Evolutionary conservation across 202 grass and related monocot species (phyloP).

Genomic region (Cymbopogon flexuosus): DNA sequence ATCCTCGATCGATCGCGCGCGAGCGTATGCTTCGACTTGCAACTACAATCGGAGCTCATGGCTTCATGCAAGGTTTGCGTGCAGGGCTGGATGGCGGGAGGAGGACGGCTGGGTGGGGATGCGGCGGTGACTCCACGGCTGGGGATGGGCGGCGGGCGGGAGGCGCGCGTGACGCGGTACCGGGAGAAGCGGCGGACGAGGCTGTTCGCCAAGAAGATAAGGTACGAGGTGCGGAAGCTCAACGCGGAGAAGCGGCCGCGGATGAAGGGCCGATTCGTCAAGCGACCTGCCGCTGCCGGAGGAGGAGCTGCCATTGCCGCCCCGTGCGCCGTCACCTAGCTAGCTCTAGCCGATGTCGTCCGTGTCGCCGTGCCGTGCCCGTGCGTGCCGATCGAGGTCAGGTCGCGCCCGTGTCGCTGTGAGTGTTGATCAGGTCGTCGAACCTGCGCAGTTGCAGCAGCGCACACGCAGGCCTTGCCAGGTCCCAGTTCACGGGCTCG

Average conservation of each 20-base stretch:
- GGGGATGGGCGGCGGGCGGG: conserved; percentile 42
- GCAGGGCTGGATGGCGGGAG: conserved; percentile 53
- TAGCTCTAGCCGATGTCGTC: not conserved
- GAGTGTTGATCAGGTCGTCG: not conserved
- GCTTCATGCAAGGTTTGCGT: not conserved
- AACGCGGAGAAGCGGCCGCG: conserved; percentile 94
- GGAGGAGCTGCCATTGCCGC: not conserved
- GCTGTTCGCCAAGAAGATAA: conserved; percentile 98
- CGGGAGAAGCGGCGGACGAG: conserved; percentile 92
- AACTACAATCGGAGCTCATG: not conserved
- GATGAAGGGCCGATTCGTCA: conserved; percentile 97
- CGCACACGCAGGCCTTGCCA: not conserved
- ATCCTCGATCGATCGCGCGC: not conserved
- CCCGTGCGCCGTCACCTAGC: conserved; percentile 28
- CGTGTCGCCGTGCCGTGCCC: not conserved
- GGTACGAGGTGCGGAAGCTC: conserved; percentile 95
- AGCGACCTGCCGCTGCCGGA: conserved; percentile 28
- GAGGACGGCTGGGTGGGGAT: conserved; percentile 9
- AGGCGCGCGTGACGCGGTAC: conserved; percentile 75
- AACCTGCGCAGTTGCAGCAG: not conserved
- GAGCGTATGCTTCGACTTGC: not conserved
- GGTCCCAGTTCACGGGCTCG: conserved; percentile 5
- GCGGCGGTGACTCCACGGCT: not conserved
- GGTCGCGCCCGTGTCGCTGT: not conserved
- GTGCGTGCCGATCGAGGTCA: not conserved